These are phyloP conservation scores for Diplotaxis tenuifolia DNA, from an alignment of 345 rosid species.

Conservation along the genomic window DNA sequence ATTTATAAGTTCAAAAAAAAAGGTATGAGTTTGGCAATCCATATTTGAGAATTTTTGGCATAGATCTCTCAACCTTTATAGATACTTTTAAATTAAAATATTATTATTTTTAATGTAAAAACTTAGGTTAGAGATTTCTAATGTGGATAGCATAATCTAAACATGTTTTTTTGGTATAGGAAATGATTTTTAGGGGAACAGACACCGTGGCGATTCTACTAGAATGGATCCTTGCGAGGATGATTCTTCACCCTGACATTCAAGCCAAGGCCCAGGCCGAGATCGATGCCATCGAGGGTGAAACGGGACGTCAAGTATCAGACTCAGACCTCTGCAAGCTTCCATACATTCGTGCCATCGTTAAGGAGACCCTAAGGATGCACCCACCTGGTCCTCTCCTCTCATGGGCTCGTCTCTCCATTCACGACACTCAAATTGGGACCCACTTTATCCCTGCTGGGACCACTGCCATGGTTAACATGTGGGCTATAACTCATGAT, in stretches of 20 bases:
- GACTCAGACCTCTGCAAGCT: slow-evolving; percentile 61
- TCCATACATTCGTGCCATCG: slow-evolving; percentile 57
- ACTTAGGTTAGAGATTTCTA: too few relatives aligned
- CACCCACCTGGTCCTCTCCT: slow-evolving; percentile 95
- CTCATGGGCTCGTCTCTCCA: slow-evolving; percentile 88
- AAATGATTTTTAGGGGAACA: slow-evolving; percentile 88
- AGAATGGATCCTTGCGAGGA: slow-evolving; percentile 86
- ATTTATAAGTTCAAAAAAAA: too few relatives aligned
- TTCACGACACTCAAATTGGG: slow-evolving; percentile 60
- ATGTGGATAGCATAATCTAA: background rate
- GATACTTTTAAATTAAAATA: too few relatives aligned
- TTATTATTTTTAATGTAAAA: too few relatives aligned
- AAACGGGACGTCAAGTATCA: slow-evolving; percentile 23
- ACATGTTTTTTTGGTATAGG: slow-evolving; percentile 37
- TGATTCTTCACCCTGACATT: slow-evolving; percentile 59
- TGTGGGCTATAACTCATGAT: slow-evolving; percentile 89
- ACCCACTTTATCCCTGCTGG: slow-evolving; percentile 58
- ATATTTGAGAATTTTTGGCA: too few relatives aligned
- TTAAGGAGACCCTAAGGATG: slow-evolving; percentile 76
- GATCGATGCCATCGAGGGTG: slow-evolving; percentile 42
- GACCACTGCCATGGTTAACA: slow-evolving; percentile 88
- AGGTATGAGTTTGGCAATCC: too few relatives aligned
- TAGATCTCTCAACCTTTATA: too few relatives aligned
- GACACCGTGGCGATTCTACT: slow-evolving; percentile 79
- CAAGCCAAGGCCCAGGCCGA: slow-evolving; percentile 67